Conservation (phyloP, 2,329 filamentous ascomycete species). For the Aspergillus piperis region DNA sequence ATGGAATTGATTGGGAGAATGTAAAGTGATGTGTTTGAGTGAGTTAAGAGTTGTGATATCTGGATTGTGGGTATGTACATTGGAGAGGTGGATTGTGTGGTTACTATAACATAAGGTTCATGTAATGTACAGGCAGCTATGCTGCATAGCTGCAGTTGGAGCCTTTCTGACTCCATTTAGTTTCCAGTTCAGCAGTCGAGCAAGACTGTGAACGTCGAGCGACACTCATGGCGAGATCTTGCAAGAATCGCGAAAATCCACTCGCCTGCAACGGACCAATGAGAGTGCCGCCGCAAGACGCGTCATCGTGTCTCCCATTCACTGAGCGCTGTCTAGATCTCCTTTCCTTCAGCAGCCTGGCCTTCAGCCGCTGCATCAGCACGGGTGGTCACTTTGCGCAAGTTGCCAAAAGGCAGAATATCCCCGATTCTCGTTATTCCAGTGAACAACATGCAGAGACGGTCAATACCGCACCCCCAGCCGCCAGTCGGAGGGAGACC, state of each 20-base stretch:
- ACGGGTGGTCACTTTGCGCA: constrained; percentile 56
- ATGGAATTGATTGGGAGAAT: background rate
- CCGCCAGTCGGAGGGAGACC: constrained; percentile 94
- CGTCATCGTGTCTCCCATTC: background rate
- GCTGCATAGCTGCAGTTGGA: background rate
- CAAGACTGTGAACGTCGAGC: background rate
- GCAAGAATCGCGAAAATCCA: constrained; percentile 1
- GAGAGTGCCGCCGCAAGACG: constrained; percentile 1
- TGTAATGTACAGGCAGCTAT: constrained; percentile 1
- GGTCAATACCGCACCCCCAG: constrained; percentile 92
- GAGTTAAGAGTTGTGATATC: background rate
- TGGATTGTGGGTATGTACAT: background rate
- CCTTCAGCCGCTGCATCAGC: background rate
- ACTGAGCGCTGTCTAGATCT: background rate
- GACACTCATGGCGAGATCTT: background rate
- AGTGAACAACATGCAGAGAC: constrained; percentile 87
- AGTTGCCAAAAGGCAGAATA: constrained; percentile 82
- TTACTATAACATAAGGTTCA: background rate
- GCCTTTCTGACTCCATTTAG: background rate
- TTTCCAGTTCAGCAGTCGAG: background rate
- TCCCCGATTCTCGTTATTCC: constrained; percentile 78
- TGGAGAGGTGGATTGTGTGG: background rate
- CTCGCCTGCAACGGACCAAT: background rate
- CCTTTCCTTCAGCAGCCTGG: background rate
- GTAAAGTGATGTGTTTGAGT: background rate